Conservation (phyloP, 768 basidiomycete species). For the Lactifluus subvellereus region DNA sequence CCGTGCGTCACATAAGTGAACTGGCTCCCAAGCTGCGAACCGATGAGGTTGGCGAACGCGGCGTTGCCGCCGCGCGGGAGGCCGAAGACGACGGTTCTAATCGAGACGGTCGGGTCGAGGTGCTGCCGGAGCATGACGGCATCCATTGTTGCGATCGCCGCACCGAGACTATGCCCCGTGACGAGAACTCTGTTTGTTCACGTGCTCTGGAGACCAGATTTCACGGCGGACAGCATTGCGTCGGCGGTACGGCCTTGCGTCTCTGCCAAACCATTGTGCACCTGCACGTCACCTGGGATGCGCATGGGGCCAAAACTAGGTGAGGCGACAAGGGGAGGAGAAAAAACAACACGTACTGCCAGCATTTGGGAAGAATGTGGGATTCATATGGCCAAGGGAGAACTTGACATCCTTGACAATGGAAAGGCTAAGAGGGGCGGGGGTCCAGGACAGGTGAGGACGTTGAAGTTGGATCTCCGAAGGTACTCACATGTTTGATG, state of each 20-base stretch:
- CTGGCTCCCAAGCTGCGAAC: constrained; percentile 32
- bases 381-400: constrained; percentile 29
- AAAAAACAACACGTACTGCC: constrained; percentile 14
- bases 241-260: constrained; percentile 38
- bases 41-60: constrained; percentile 40
- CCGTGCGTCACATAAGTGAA: constrained; percentile 37
- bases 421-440: constrained; percentile 28
- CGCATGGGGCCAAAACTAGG: constrained; percentile 13
- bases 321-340: neutral
- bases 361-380: constrained; percentile 31
- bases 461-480: too few species aligned
- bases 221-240: constrained; percentile 31
- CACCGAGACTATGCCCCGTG: constrained; percentile 44
- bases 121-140: constrained; percentile 36
- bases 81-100: constrained; percentile 38
- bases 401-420: constrained; percentile 36
- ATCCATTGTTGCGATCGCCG: constrained; percentile 43
- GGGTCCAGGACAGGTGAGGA: neutral
- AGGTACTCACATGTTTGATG: constrained; percentile 29
- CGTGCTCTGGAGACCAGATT: constrained; percentile 29
- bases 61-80: constrained; percentile 42
- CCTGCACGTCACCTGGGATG: constrained; percentile 31
- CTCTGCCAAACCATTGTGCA: constrained; percentile 38
- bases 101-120: constrained; percentile 32
- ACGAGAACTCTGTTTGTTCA: constrained; percentile 36